Conservation (phyloP, 2,329 filamentous ascomycete genomes). For the Nothopassalora personata region DNA sequence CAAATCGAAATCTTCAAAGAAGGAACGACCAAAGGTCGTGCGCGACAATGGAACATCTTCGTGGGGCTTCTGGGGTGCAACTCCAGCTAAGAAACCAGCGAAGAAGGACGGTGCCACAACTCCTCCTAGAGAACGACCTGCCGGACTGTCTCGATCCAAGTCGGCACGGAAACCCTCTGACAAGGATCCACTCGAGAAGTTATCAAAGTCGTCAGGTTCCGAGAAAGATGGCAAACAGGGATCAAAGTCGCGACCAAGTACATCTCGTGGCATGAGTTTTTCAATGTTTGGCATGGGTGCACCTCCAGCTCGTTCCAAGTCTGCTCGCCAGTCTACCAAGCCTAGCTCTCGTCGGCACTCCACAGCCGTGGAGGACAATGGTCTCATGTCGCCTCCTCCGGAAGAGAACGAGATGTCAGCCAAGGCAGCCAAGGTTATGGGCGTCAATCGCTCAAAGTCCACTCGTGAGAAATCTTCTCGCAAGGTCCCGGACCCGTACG, state of each 20-base stretch:
- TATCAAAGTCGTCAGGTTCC: slow-evolving; percentile 66
- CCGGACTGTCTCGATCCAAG: slow-evolving; percentile 51
- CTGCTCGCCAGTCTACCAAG: slow-evolving; percentile 54
- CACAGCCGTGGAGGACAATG: slow-evolving; percentile 54
- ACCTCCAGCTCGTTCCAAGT: slow-evolving; percentile 56
- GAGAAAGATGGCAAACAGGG: slow-evolving; percentile 58
- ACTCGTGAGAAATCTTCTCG: slow-evolving; percentile 49
- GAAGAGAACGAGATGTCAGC: slow-evolving; percentile 58
- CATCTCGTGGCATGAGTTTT: slow-evolving; percentile 55
- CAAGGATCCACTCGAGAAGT: slow-evolving; percentile 48
- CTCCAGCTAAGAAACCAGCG: slow-evolving; percentile 28
- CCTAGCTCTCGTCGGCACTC: slow-evolving; percentile 54
- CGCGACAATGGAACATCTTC: slow-evolving; percentile 58
- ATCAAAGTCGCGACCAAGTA: slow-evolving; percentile 48
- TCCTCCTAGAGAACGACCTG: slow-evolving; percentile 36
- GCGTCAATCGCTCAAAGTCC: slow-evolving; percentile 42
- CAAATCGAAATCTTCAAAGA: slow-evolving; percentile 58
- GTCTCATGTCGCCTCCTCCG: slow-evolving; percentile 66
- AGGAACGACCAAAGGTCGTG: slow-evolving; percentile 70
- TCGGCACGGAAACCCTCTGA: slow-evolving; percentile 53
- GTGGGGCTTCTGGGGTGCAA: slow-evolving; percentile 70
- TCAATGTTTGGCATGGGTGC: slow-evolving; percentile 52
- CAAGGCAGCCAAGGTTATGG: slow-evolving; percentile 78
- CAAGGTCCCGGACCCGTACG: slow-evolving; percentile 53
- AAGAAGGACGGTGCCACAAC: slow-evolving; percentile 36